Percentiles rank a stretch among this genome's conserved stretches.
Conservation (phyloP, 2,329 filamentous ascomycete species). For the Diaporthe sp. region DNA sequence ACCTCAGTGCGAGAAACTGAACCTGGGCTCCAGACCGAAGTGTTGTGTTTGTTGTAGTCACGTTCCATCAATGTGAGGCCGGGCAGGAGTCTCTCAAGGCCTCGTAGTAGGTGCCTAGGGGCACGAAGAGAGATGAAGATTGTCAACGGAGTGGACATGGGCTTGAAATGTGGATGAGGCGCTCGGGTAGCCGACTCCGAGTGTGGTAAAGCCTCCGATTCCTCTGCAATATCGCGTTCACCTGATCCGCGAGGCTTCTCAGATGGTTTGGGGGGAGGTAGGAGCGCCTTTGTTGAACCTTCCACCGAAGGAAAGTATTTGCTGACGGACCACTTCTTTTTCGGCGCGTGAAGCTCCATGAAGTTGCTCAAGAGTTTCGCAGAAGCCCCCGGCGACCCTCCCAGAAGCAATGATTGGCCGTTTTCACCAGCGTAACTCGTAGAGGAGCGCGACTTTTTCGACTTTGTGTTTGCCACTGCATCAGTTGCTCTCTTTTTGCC, state of each 20-base stretch:
- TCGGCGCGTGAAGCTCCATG: constrained; percentile 46
- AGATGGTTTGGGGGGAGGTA: not conserved
- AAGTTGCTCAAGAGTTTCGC: constrained; percentile 46
- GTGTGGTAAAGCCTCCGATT: not conserved
- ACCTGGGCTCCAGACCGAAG: constrained; percentile 44
- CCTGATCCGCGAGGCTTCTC: not conserved
- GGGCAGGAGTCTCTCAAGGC: constrained; percentile 46
- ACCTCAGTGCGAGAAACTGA: constrained; percentile 43
- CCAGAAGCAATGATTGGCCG: constrained; percentile 17
- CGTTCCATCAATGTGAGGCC: constrained; percentile 47
- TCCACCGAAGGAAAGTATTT: constrained; percentile 40
- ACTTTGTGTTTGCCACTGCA: not conserved
- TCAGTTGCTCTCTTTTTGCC: constrained; percentile 27
- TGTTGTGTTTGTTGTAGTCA: constrained; percentile 47
- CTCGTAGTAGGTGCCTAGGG: constrained; percentile 40
- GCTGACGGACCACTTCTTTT: constrained; percentile 44
- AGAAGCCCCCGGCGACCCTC: constrained; percentile 24
- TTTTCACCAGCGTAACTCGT: not conserved
- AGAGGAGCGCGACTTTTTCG: constrained; percentile 23
- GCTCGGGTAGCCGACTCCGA: constrained; percentile 7
- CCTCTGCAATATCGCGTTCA: not conserved
- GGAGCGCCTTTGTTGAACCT: not conserved
- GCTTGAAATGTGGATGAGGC: constrained; percentile 41
- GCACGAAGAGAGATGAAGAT: constrained; percentile 48
- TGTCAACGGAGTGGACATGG: constrained; percentile 36